Percentiles rank a stretch among this genome's conserved stretches.
These are phyloP conservation scores for Malus hybrid DNA, from an alignment of 331 rosid genomes.

Conservation along the genomic window DNA sequence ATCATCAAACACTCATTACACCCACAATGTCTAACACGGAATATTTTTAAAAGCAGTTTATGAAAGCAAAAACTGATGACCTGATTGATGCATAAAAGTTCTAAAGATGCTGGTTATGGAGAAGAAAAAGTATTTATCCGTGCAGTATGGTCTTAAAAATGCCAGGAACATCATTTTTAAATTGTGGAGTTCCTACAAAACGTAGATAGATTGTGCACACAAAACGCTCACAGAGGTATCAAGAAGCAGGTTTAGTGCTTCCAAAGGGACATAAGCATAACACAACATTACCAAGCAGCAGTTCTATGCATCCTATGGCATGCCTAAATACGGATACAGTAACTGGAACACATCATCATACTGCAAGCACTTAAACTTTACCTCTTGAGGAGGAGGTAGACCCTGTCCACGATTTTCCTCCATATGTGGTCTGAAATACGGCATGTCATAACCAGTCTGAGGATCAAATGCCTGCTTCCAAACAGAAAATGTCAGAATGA, in stretches of 20 bases:
- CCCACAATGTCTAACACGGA: not conserved
- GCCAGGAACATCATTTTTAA: not conserved
- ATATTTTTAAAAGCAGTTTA: not conserved
- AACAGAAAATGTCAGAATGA: slow-evolving; percentile 2
- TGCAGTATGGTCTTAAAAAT: not conserved
- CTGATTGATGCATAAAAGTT: not conserved
- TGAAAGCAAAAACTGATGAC: not conserved
- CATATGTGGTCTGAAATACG: slow-evolving; percentile 75
- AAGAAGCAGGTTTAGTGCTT: not conserved
- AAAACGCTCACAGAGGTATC: not conserved
- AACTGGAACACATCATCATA: not conserved
- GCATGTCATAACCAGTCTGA: slow-evolving; percentile 65
- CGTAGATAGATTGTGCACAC: not conserved
- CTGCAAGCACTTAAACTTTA: slow-evolving; percentile 20
- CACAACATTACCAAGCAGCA: not conserved
- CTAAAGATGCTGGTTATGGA: not conserved
- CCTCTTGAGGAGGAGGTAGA: slow-evolving; percentile 71
- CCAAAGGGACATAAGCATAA: not conserved
- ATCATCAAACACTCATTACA: not conserved
- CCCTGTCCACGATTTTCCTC: slow-evolving; percentile 73
- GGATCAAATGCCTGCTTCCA: slow-evolving; percentile 78
- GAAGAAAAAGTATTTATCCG: not conserved
- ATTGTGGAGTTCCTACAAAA: not conserved
- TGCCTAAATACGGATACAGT: not conserved
- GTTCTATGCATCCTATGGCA: not conserved